Conservation (phyloP, 345 rosid species). For the Melaleuca quinquenervia region DNA sequence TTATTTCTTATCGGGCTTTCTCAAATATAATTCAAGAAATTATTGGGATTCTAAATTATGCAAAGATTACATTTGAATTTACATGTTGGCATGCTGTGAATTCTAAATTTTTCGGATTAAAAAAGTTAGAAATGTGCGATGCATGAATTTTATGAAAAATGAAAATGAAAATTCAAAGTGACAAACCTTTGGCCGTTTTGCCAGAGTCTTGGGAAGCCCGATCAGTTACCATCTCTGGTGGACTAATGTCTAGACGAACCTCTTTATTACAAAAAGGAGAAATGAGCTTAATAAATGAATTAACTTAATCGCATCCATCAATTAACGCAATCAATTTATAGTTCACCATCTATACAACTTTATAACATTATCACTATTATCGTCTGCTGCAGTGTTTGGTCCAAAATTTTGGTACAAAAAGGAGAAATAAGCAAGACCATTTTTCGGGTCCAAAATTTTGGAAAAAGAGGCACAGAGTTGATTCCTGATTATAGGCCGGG, state of each 20-base stretch:
- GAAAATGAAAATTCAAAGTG: too few species aligned
- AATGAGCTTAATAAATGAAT: background rate
- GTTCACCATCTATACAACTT: background rate
- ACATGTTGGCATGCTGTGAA: background rate
- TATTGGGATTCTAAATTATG: too few species aligned
- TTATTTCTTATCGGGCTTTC: too few species aligned
- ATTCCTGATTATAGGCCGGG: too few species aligned
- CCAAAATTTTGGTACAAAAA: too few species aligned
- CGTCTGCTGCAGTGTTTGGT: background rate
- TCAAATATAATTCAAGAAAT: too few species aligned
- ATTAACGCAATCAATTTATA: background rate
- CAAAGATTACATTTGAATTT: too few species aligned
- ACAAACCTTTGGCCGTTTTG: background rate
- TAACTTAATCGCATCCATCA: background rate
- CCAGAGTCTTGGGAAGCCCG: background rate
- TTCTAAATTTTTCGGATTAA: too few species aligned
- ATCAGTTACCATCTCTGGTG: background rate
- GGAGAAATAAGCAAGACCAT: too few species aligned
- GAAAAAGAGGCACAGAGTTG: too few species aligned
- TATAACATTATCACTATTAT: too few species aligned
- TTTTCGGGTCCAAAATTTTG: too few species aligned
- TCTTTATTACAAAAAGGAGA: background rate
- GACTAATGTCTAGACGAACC: background rate
- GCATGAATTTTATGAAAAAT: background rate
- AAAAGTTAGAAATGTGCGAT: background rate